A percentile compares a stretch with the other conserved stretches of the same genome.
Conservation (phyloP, 2,329 filamentous ascomycete species). For the Pestalotiopsis sp. region DNA sequence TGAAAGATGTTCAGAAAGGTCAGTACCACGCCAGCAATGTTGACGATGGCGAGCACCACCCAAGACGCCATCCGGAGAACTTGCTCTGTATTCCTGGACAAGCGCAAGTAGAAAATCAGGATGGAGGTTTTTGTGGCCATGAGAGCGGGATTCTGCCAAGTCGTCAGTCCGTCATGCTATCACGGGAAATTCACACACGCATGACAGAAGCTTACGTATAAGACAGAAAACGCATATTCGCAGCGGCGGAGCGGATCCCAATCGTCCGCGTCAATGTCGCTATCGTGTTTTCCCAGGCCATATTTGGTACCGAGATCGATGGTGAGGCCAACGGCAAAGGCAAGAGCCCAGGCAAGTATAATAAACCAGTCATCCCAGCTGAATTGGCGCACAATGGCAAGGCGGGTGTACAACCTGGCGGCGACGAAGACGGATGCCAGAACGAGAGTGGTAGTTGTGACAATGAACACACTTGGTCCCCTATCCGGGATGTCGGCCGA, state of each 20-base stretch:
- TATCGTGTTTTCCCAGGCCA: slow-evolving; percentile 71
- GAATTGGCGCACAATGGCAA: slow-evolving; percentile 71
- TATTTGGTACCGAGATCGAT: slow-evolving; percentile 66
- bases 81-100: slow-evolving; percentile 76
- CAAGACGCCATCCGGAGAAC: slow-evolving; percentile 84
- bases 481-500: slow-evolving; percentile 46
- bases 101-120: slow-evolving; percentile 83
- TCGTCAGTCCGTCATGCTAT: not conserved
- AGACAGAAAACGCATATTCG: slow-evolving; percentile 67
- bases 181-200: not conserved
- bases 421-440: slow-evolving; percentile 76
- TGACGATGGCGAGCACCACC: slow-evolving; percentile 75
- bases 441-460: slow-evolving; percentile 69
- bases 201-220: slow-evolving; percentile 51
- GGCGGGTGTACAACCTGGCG: slow-evolving; percentile 72
- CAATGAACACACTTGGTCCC: slow-evolving; percentile 66
- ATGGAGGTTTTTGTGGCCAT: slow-evolving; percentile 95
- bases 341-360: slow-evolving; percentile 74
- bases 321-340: slow-evolving; percentile 67
- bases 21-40: slow-evolving; percentile 74
- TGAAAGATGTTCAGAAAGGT: slow-evolving; percentile 89
- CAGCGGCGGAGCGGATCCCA: slow-evolving; percentile 54
- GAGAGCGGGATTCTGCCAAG: slow-evolving; percentile 75
- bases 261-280: slow-evolving; percentile 55
- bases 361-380: slow-evolving; percentile 83